Evolutionary conservation across 2,329 filamentous ascomycete species (phyloP).

Genomic region (Fonsecaea multimorphosa): DNA sequence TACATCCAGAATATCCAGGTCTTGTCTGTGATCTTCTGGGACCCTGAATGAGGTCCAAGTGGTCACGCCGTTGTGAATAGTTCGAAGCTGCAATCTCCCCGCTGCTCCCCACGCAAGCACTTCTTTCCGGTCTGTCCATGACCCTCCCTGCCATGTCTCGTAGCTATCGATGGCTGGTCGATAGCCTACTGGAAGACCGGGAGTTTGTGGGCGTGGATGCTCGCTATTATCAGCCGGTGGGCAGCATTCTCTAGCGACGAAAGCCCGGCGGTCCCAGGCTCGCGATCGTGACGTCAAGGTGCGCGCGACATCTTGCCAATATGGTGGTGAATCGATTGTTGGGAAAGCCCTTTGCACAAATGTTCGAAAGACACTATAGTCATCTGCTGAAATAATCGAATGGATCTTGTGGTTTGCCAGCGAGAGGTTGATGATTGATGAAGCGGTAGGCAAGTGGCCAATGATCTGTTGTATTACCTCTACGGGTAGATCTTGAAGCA

Average conservation of each 20-base stretch:
- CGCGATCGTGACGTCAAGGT: constrained; percentile 62
- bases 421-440: constrained; percentile 52
- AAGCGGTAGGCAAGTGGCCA: constrained; percentile 53
- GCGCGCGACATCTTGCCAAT: constrained; percentile 59
- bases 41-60: constrained; percentile 39
- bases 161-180: constrained; percentile 65
- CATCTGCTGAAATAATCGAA: constrained; percentile 53
- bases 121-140: constrained; percentile 59
- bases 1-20: constrained; percentile 65
- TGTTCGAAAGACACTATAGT: constrained; percentile 55
- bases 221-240: constrained; percentile 43
- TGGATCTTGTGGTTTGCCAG: constrained; percentile 55
- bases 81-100: constrained; percentile 60
- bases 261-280: constrained; percentile 63
- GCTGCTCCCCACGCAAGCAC: constrained; percentile 67
- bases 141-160: constrained; percentile 56
- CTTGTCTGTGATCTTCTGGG: constrained; percentile 39
- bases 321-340: constrained; percentile 49
- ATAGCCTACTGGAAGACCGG: constrained; percentile 62
- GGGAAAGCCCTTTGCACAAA: constrained; percentile 59
- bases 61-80: constrained; percentile 51
- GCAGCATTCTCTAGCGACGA: constrained; percentile 61
- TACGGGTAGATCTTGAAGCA: constrained; percentile 34
- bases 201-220: constrained; percentile 38
- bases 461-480: constrained; percentile 54